phyloP scores from a whole-genome alignment of 2,329 filamentous ascomycete genomes.

The Claviceps pusilla region DNA sequence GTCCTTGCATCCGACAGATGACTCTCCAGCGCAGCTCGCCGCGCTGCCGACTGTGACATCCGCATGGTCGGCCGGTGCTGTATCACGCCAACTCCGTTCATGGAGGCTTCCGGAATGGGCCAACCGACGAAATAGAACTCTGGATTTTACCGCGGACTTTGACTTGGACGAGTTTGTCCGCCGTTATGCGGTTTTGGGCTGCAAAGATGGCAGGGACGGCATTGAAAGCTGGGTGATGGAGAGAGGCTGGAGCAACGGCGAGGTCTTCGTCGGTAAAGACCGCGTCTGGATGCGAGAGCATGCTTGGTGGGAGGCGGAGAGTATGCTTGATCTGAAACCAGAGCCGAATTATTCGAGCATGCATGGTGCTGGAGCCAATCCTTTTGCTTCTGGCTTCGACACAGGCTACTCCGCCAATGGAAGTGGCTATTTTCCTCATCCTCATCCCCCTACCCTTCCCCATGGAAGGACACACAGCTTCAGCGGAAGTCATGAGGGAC shows the following conservation, averaged over 20 bases:
- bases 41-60: conserved; percentile 57
- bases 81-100: conserved; percentile 81
- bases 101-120: conserved; percentile 96
- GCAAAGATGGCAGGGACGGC: conserved; percentile 77
- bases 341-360: conserved; percentile 26
- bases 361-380: conserved; percentile 30
- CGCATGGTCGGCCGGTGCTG: conserved; percentile 81
- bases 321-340: conserved; percentile 80
- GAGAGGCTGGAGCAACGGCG: conserved; percentile 94
- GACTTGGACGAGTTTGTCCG: conserved; percentile 82
- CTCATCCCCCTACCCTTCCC: conserved; percentile 12
- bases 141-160: conserved; percentile 95
- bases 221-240: conserved; percentile 91
- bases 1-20: conserved; percentile 80
- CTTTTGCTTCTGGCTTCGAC: conserved; percentile 38
- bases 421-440: conserved; percentile 52
- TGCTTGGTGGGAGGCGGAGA: conserved; percentile 96
- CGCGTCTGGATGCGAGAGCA: conserved; percentile 89
- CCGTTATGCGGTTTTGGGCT: conserved; percentile 71
- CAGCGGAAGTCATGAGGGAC: conserved; percentile 57
- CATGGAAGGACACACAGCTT: conserved; percentile 45
- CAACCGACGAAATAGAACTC: conserved; percentile 74
- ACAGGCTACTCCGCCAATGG: conserved; percentile 53
- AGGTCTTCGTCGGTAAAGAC: conserved; percentile 80
- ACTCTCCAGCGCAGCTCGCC: conserved; percentile 60